These are phyloP conservation scores for Fraxinus anomala DNA, from an alignment of 257 asterid species.

Conservation along the genomic window DNA sequence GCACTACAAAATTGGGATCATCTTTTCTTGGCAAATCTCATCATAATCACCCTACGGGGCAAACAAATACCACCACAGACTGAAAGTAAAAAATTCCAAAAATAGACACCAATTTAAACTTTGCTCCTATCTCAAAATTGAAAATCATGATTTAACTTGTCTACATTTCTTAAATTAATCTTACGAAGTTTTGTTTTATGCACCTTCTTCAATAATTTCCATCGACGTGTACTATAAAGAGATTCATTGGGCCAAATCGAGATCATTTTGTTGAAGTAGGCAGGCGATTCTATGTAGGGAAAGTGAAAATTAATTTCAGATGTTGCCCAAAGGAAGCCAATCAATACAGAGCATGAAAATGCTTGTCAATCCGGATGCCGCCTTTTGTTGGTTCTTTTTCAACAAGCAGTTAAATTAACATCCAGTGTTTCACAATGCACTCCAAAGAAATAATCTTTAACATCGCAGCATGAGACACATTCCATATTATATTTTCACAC, in stretches of 20 bases:
- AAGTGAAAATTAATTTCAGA: background rate
- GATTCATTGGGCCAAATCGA: background rate
- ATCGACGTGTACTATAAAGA: background rate
- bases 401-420: background rate
- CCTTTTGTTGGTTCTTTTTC: background rate
- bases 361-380: background rate
- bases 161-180: background rate
- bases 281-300: background rate
- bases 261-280: background rate
- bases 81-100: background rate
- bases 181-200: background rate
- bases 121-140: background rate
- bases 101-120: background rate
- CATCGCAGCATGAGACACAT: background rate
- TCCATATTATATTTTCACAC: background rate
- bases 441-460: background rate
- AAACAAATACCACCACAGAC: background rate
- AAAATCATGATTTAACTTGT: background rate
- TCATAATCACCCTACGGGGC: background rate
- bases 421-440: too few species aligned
- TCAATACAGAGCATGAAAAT: background rate
- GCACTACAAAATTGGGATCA: background rate
- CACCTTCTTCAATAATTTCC: background rate
- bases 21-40: background rate
- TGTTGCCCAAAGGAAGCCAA: background rate